A percentile compares a stretch with the other conserved stretches of the same genome.
Evolutionary conservation across 2,329 filamentous ascomycete genomes (phyloP).

Genomic region (Ceratocystis cubensis): DNA sequence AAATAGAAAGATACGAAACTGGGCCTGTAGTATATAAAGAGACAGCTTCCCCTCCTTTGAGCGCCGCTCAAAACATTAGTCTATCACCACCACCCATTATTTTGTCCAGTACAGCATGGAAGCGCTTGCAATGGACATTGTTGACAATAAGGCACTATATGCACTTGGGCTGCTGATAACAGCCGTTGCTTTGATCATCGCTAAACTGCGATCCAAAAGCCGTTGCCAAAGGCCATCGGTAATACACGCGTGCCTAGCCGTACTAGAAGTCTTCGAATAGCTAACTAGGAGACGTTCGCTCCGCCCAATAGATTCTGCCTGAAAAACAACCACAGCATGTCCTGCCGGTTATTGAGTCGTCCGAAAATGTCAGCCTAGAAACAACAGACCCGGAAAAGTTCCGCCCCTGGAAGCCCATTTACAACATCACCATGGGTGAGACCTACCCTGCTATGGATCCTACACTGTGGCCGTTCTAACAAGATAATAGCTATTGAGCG

Average conservation of each 20-base stretch:
- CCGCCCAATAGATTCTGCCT: slow-evolving; percentile 5
- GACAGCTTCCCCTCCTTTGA: background rate
- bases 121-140: background rate
- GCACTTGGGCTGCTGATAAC: slow-evolving; percentile 11
- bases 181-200: background rate
- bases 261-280: background rate
- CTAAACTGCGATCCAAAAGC: slow-evolving; percentile 4
- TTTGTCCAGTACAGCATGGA: background rate
- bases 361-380: slow-evolving; percentile 32
- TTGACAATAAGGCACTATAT: background rate
- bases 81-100: background rate
- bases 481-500: slow-evolving; percentile 32
- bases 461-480: background rate
- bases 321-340: slow-evolving; percentile 9
- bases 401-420: slow-evolving; percentile 40
- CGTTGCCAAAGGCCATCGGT: background rate
- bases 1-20: background rate
- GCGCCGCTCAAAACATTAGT: background rate
- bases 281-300: background rate
- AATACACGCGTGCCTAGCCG: background rate
- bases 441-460: background rate
- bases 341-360: slow-evolving; percentile 22
- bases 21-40: background rate
- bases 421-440: slow-evolving; percentile 44
- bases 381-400: slow-evolving; percentile 30